Evolutionary conservation across 139 green algal genomes (phyloP).

Genomic region (Chlorella sp.): DNA sequence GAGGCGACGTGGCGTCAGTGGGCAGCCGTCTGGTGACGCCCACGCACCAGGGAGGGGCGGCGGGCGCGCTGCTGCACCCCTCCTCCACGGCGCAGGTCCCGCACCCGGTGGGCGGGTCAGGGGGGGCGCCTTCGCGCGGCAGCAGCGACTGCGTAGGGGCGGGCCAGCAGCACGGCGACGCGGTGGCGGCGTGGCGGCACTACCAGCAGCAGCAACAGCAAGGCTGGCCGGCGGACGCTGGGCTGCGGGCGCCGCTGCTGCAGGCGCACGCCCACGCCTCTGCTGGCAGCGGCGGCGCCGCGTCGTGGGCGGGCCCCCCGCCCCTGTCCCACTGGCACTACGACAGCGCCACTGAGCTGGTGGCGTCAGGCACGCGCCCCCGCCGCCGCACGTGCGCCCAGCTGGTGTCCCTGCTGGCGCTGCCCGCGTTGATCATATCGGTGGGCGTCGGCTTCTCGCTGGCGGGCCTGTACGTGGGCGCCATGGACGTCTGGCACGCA

Average conservation of each 20-base stretch:
- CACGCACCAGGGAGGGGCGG: constrained; percentile 3
- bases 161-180: too few species aligned
- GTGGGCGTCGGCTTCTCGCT: constrained; percentile 27
- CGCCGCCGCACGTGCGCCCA: not conserved
- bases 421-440: constrained; percentile 15
- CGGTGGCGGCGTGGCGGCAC: too few species aligned
- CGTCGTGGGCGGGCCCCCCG: too few species aligned
- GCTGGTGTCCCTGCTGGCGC: not conserved
- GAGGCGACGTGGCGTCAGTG: not conserved
- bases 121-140: too few species aligned
- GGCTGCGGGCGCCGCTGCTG: constrained; percentile 1
- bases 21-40: not conserved
- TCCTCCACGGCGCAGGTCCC: not conserved
- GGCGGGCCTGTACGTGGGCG: constrained; percentile 23
- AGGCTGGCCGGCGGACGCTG: too few species aligned
- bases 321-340: too few species aligned
- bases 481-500: not conserved
- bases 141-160: too few species aligned
- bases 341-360: too few species aligned
- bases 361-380: not conserved
- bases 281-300: too few species aligned
- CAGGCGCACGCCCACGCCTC: too few species aligned
- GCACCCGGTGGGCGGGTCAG: not conserved
- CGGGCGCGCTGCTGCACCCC: constrained; percentile 4
- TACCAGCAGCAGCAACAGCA: too few species aligned